These are phyloP conservation scores for Tolypocladium amazonense DNA, from an alignment of 2,329 filamentous ascomycete species.

Conservation along the genomic window DNA sequence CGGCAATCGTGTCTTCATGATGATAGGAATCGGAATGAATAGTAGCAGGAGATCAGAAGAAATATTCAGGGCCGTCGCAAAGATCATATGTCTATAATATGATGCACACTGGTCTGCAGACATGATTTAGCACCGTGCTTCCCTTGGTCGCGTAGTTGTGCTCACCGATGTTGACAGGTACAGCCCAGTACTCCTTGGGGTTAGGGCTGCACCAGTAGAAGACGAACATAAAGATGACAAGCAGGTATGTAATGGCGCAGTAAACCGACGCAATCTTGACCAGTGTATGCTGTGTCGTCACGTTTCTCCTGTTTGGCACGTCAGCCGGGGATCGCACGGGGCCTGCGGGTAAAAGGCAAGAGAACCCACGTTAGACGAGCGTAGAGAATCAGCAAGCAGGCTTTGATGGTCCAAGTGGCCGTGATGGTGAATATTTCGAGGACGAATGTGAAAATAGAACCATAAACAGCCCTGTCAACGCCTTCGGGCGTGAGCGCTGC, in stretches of 20 bases:
- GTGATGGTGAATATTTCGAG: constrained; percentile 41
- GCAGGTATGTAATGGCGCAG: constrained; percentile 30
- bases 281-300: constrained; percentile 19
- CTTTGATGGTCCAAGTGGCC: constrained; percentile 41
- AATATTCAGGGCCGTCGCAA: constrained; percentile 35
- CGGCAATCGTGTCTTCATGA: constrained; percentile 27
- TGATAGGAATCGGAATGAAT: constrained; percentile 32
- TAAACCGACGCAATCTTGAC: constrained; percentile 33
- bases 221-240: constrained; percentile 39
- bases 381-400: constrained; percentile 41
- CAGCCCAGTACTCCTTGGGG: constrained; percentile 37
- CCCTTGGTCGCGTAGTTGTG: background rate
- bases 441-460: constrained; percentile 43
- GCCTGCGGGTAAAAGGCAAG: background rate
- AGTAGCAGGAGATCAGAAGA: constrained; percentile 33
- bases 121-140: constrained; percentile 2
- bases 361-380: constrained; percentile 35
- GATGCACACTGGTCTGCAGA: constrained; percentile 29
- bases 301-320: constrained; percentile 10
- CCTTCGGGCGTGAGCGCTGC: constrained; percentile 32
- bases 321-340: background rate
- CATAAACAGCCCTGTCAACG: constrained; percentile 30
- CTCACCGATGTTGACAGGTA: constrained; percentile 27
- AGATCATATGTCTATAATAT: constrained; percentile 36
- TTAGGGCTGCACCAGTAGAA: constrained; percentile 42